Evolutionary conservation across 163 green algal species (phyloP).

Genomic region (Trebouxia gelatinosa): DNA sequence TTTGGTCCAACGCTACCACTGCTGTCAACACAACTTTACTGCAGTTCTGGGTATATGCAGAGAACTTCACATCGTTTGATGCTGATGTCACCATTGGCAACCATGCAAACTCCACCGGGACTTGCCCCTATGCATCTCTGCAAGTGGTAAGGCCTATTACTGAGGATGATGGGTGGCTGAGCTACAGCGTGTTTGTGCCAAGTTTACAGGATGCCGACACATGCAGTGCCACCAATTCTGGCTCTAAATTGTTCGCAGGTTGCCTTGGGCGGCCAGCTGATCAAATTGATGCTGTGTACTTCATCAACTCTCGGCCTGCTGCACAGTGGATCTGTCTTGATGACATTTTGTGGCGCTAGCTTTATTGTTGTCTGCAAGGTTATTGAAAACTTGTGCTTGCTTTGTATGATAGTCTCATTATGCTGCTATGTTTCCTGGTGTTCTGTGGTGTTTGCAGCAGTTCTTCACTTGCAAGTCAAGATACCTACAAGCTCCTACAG

Average conservation of each 20-base stretch:
- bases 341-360: constrained; percentile 19
- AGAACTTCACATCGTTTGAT: constrained; percentile 17
- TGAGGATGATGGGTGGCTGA: constrained; percentile 11
- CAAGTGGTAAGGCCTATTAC: constrained; percentile 3
- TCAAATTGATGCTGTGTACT: constrained; percentile 9
- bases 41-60: constrained; percentile 20
- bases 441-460: no score
- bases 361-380: no score
- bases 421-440: no score
- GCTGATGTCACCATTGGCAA: constrained; percentile 15
- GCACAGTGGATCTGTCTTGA: constrained; percentile 18
- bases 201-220: constrained; percentile 8
- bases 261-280: neutral
- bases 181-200: constrained; percentile 22
- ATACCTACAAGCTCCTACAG: no score
- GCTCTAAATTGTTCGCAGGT: constrained; percentile 3
- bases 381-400: no score
- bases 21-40: constrained; percentile 10
- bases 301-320: constrained; percentile 2
- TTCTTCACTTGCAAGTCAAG: no score
- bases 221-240: neutral
- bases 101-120: constrained; percentile 1
- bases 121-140: constrained; percentile 10
- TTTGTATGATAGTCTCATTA: no score
- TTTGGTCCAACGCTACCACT: neutral